Base-by-base conservation (phyloP, 2,329 filamentous ascomycete species). In the Aspergillus carbonarius region DNA sequence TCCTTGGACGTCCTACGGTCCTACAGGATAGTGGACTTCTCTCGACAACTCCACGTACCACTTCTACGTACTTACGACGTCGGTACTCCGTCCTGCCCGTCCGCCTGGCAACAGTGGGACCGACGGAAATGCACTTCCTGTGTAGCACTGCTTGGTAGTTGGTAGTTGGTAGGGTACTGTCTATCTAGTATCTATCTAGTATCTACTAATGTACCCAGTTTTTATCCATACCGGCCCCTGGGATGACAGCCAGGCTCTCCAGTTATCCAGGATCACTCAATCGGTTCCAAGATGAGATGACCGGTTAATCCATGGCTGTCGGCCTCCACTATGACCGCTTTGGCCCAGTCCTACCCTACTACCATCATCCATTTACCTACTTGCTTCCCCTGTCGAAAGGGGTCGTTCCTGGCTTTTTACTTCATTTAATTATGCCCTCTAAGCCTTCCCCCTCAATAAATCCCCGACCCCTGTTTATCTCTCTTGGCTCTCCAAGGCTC, bases 81-180 rank as follows among this genome's bases (percentile, higher is more conserved):
- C 27, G 51, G 39, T 44, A 18, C 23, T 54, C 37, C 37, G 37
- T 42, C 39, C 37, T 54, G 51, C n/a, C 37, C 51, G 37, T 27
- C 51, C 51, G 51, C 39, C n/a, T 54, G 51, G 51, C n/a, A 2
- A 2, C 51, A 23, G 51, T 54, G 51, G 51, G 37, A 54, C 37
- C 25, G 37, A 37, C 51, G 51, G 51, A 54, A 54, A 54, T 54
- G 51, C 51, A 54, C 51, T 54, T 54, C 51, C 51, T 39, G 10
- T 34, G 34, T 54, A 54, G 37, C 17, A 54, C 23, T 32, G 48
- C 48, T 35, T 15, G 27, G 17, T 42, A 20, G 37, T 7, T 15
- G 37, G 35, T 39, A 15, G n/a, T 42, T 15, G 37, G 51, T 54
- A 44, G 23, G 42, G n/a, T n/a, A n/a, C n/a, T n/a, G n/a, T n/a